Percentiles rank a stretch among this genome's conserved stretches.
These are phyloP conservation scores for Solanum habrochaites DNA, from an alignment of 257 asterid species.

Conservation along the genomic window DNA sequence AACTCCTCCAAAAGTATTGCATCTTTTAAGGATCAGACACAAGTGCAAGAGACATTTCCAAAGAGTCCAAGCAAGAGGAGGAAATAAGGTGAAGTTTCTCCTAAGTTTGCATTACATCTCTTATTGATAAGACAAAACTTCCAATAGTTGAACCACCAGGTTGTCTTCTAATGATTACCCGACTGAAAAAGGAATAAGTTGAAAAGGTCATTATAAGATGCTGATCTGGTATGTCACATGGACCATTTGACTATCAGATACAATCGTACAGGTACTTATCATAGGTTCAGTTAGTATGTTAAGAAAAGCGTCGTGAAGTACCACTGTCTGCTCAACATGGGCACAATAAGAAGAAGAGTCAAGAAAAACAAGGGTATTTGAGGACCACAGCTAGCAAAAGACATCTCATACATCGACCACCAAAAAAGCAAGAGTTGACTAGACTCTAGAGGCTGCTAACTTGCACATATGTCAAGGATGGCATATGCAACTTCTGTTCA, in stretches of 20 bases:
- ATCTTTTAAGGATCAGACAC: neutral
- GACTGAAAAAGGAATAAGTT: neutral
- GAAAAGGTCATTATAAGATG: neutral
- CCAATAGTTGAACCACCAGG: neutral
- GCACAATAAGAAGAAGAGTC: neutral
- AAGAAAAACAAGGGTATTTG: neutral
- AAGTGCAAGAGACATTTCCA: neutral
- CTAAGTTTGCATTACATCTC: neutral
- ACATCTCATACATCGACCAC: neutral
- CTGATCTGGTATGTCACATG: neutral
- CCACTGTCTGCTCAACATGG: neutral
- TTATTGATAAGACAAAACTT: neutral
- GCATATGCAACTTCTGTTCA: neutral
- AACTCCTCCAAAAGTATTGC: neutral
- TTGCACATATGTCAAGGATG: neutral
- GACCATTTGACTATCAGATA: neutral
- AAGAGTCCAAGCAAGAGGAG: neutral
- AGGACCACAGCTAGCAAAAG: neutral
- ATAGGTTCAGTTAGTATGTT: neutral
- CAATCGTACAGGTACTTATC: neutral
- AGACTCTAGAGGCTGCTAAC: neutral
- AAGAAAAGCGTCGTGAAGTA: neutral
- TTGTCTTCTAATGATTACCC: neutral
- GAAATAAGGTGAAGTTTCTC: neutral
- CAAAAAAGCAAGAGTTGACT: neutral